Evolutionary conservation across 1,284 basidiomycete genomes (phyloP).

Genomic region (Cryptococcus sp.): DNA sequence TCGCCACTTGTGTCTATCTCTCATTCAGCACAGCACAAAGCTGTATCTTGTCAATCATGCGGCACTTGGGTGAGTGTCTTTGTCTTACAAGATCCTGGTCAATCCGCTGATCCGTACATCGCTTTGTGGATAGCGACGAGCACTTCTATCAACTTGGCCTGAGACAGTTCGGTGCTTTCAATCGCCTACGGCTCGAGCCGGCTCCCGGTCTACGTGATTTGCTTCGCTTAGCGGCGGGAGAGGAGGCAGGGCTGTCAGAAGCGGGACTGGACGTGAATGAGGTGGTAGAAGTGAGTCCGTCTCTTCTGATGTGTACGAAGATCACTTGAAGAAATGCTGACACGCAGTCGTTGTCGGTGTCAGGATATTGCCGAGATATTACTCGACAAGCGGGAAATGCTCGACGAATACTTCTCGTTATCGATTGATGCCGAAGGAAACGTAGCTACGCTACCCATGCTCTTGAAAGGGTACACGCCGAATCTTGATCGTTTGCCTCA

Average conservation of each 20-base stretch:
- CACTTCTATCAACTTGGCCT: slow-evolving; percentile 93
- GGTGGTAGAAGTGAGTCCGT: slow-evolving; percentile 66
- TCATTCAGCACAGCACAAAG: slow-evolving; percentile 86
- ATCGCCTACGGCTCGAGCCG: slow-evolving; percentile 76
- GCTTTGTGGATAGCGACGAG: slow-evolving; percentile 67
- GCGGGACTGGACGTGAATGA: slow-evolving; percentile 52
- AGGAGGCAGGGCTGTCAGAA: slow-evolving; percentile 57
- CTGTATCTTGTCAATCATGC: slow-evolving; percentile 88
- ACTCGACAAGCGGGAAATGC: slow-evolving; percentile 70
- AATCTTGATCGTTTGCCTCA: slow-evolving; percentile 81
- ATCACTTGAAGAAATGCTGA: not conserved
- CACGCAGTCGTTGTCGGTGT: no score
- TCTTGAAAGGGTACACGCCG: slow-evolving; percentile 81
- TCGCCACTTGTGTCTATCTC: slow-evolving; percentile 67
- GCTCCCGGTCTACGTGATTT: slow-evolving; percentile 72
- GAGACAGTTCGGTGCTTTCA: slow-evolving; percentile 85
- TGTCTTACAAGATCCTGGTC: not conserved
- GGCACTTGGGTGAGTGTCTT: slow-evolving; percentile 66
- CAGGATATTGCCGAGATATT: slow-evolving; percentile 46
- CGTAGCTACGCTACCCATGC: slow-evolving; percentile 73
- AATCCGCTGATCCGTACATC: not conserved
- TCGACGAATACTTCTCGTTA: slow-evolving; percentile 89
- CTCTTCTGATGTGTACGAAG: not conserved
- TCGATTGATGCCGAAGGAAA: slow-evolving; percentile 65
- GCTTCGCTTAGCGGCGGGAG: slow-evolving; percentile 75